Percentiles rank a stretch among this genome's conserved stretches.
These are phyloP conservation scores for Erythrophleum ivorense DNA, from an alignment of 331 rosid species.

Conservation along the genomic window DNA sequence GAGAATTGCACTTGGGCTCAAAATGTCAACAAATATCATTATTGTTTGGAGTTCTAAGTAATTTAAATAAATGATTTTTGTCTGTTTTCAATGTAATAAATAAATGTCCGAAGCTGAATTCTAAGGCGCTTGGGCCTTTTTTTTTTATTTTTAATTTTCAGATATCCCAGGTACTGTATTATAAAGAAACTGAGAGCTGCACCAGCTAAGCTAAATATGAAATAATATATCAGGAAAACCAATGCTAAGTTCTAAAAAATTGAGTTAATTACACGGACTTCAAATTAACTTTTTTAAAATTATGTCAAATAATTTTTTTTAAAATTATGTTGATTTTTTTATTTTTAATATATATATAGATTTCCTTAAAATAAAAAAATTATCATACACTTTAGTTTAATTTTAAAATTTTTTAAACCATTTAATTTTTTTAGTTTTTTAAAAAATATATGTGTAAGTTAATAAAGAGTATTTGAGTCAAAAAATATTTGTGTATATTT, in stretches of 20 bases:
- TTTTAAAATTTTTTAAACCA: no score
- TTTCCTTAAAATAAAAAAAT: no score
- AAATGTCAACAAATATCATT: neutral
- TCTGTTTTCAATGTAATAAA: neutral
- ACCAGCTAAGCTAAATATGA: neutral
- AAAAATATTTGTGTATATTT: no score
- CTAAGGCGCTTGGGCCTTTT: neutral
- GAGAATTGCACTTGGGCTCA: neutral
- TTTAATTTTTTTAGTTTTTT: no score
- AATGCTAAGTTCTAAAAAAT: neutral
- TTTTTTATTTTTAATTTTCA: neutral
- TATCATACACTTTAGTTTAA: no score
- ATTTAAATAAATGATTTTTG: neutral
- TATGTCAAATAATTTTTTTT: no score
- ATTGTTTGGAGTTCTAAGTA: neutral
- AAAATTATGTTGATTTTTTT: no score
- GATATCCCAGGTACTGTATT: neutral
- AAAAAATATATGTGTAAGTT: no score
- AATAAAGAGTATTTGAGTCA: no score
- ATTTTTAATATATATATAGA: no score
- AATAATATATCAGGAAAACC: neutral
- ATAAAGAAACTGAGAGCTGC: neutral
- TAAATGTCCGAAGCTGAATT: neutral
- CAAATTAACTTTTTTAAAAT: no score
- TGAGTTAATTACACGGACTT: neutral